These are phyloP conservation scores for Saccharomyces hybrid DNA, from an alignment of 1,139 yeast genomes.

Conservation along the genomic window DNA sequence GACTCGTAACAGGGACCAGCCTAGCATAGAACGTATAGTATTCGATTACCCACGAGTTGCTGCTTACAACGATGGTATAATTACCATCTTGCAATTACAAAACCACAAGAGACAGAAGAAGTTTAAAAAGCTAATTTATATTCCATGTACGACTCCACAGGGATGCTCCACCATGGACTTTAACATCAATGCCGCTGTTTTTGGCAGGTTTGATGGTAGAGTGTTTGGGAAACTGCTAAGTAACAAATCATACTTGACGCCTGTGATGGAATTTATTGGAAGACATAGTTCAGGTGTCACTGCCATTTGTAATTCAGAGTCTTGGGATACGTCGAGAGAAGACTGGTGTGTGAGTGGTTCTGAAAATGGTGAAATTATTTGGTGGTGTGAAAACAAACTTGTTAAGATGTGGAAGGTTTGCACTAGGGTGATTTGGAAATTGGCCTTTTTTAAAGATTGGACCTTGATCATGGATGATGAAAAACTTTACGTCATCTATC, in stretches of 20 bases:
- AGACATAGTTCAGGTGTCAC: constrained; percentile 34
- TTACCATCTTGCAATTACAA: constrained; percentile 31
- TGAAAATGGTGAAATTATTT: constrained; percentile 34
- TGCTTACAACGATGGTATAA: constrained; percentile 33
- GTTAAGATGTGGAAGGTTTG: constrained; percentile 18
- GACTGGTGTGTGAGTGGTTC: constrained; percentile 39
- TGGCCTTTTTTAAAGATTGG: constrained; percentile 22
- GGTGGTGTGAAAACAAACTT: constrained; percentile 34
- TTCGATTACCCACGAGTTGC: constrained; percentile 34
- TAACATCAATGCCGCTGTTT: constrained; percentile 33
- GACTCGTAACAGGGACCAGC: constrained; percentile 19
- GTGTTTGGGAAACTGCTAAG: constrained; percentile 36
- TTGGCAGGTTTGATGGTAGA: constrained; percentile 42
- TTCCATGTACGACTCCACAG: constrained; percentile 36
- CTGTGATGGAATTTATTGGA: constrained; percentile 33
- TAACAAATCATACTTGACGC: constrained; percentile 34
- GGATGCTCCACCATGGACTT: constrained; percentile 35
- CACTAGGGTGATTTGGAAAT: constrained; percentile 17
- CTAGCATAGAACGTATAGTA: constrained; percentile 29
- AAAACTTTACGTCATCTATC: constrained; percentile 21
- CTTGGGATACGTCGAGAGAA: constrained; percentile 19
- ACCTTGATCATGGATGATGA: constrained; percentile 27
- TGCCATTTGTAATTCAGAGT: constrained; percentile 28
- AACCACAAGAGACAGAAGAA: constrained; percentile 21
- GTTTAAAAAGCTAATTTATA: constrained; percentile 26